Evolutionary conservation across 73 alveolate genomes (phyloP), one percentile per base, ranked within the genome.

Genomic region (Uronychia setigera): DNA sequence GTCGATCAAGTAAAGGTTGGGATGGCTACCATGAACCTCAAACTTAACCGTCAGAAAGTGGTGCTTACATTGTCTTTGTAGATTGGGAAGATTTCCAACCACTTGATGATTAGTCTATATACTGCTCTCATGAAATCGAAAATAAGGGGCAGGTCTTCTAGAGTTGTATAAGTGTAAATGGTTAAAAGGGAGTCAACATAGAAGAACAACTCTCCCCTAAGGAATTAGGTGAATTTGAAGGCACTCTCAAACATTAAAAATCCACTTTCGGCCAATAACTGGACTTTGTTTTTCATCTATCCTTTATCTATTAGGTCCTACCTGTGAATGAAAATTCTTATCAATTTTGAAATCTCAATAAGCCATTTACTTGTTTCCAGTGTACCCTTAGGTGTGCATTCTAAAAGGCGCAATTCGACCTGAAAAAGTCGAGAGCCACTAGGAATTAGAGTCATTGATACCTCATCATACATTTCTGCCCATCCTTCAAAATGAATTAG

Each of bases 201-300:
- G 58, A 88, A 89, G 85, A 84, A 94, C 26, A 93, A 87, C 83
- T 92, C 92, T 26, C 96, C 98, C 82, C 98, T 80, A 14, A 94
- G 59, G 80, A 83, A 85, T 80, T 90, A 87, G 19, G 93, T 88
- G 34, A 93, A 81, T 46, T 94, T 80, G 29, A 58, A 1, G 1
- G 86, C 79, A 33, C 78, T 80, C 59, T 35, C 79, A 0, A 80
- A 58, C 0, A 80, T 60, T 57, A 33, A 67, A 58, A 80, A 80
- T 28, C 78, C 86, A 26, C 58, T 35, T 5, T 29, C 58, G 0
- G 58, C 32, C 26, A 80, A 28, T 5, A 33, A 9, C 26, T 80
- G 78, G 0, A 80, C 27, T 27, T 46, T 57, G 28, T 57, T 57
- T n/a, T 46, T 46, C 35, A 80, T 9, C 28, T 57, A 28, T 34